These are phyloP conservation scores for Cardamine resedifolia DNA, from an alignment of 345 rosid species.

Conservation along the genomic window DNA sequence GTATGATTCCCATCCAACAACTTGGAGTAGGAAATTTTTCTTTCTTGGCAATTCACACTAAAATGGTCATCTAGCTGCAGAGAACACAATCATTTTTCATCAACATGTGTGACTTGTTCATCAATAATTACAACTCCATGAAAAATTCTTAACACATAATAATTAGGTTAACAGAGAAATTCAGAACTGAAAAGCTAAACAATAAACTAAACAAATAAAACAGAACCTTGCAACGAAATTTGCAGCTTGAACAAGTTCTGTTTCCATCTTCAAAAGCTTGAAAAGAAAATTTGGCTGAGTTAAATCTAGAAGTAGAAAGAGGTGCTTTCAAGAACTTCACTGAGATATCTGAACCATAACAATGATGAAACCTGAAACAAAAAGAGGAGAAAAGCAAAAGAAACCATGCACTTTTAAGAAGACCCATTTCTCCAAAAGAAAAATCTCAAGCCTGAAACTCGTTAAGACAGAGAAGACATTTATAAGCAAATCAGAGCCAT, in stretches of 20 bases:
- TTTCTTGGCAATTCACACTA: constrained; percentile 54
- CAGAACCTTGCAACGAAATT: constrained; percentile 69
- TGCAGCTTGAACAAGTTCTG: constrained; percentile 58
- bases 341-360: constrained; percentile 43
- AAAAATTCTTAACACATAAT: constrained; percentile 13
- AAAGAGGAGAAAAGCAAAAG: constrained; percentile 41
- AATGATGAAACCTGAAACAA: constrained; percentile 41
- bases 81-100: constrained; percentile 8
- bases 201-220: too few relatives aligned
- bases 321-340: constrained; percentile 75
- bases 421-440: constrained; percentile 43
- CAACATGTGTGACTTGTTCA: not conserved
- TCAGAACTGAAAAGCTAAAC: not conserved
- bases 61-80: constrained; percentile 70
- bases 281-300: constrained; percentile 67
- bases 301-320: constrained; percentile 52
- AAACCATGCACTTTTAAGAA: constrained; percentile 39
- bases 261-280: constrained; percentile 50
- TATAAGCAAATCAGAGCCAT: constrained; percentile 14
- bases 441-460: constrained; percentile 7
- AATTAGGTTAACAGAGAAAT: not conserved
- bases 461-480: constrained; percentile 3
- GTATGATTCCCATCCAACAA: constrained; percentile 78
- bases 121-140: not conserved
- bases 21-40: constrained; percentile 50